A percentile compares a stretch with the other conserved stretches of the same genome.
phyloP scores from a whole-genome alignment of 2,329 filamentous ascomycete species.

The Colletotrichum melonis region DNA sequence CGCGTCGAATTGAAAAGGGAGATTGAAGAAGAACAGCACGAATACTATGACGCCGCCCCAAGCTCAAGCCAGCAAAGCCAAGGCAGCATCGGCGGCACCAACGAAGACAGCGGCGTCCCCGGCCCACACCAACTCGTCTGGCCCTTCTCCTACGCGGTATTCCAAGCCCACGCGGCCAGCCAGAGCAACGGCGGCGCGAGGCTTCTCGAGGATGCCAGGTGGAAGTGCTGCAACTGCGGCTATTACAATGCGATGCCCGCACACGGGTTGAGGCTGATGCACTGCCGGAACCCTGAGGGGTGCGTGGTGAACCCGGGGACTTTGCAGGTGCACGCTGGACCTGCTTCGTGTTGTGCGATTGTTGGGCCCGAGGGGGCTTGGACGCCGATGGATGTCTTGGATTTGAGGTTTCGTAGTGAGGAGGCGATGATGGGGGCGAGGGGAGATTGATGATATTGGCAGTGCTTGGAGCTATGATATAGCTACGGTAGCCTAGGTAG shows the following conservation, averaged over 20 bases:
- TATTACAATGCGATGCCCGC: background rate
- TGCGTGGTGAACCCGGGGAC: too few species aligned
- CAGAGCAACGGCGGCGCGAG: background rate
- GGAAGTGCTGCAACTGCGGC: background rate
- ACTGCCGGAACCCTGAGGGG: background rate
- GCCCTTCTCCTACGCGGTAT: too few species aligned
- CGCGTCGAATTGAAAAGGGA: background rate
- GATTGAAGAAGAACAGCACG: background rate
- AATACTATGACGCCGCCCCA: too few species aligned
- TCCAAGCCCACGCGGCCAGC: background rate
- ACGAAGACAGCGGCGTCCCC: background rate
- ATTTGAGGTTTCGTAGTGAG: background rate
- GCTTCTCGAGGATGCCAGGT: background rate
- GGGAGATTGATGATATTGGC: background rate
- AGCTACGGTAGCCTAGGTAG: background rate
- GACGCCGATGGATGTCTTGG: background rate
- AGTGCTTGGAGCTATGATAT: background rate
- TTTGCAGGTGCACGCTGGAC: background rate
- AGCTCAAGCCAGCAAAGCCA: background rate
- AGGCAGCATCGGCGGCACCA: background rate
- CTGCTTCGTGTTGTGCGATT: background rate
- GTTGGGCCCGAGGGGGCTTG: background rate
- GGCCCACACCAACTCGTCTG: background rate
- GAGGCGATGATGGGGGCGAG: background rate
- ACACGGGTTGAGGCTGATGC: background rate